phyloP scores from a whole-genome alignment of 2,329 filamentous ascomycete species.

The Fusarium coffeatum region DNA sequence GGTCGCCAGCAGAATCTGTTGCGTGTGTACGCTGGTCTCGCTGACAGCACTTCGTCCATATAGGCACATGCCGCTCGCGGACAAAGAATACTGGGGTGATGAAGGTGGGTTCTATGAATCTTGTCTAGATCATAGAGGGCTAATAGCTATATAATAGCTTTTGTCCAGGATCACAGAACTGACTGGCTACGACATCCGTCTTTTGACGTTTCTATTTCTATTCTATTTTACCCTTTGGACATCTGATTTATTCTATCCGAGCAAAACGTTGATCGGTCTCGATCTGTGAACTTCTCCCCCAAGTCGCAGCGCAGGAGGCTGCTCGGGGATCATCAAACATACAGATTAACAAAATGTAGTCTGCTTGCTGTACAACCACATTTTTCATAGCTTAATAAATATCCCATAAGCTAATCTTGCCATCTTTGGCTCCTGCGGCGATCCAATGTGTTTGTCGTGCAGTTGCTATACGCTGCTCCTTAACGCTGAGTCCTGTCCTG shows the following conservation, averaged over 20 bases:
- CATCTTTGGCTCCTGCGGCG: constrained; percentile 91
- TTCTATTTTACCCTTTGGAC: not conserved
- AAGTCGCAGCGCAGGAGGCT: not conserved
- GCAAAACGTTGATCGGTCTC: not conserved
- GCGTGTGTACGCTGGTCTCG: not conserved
- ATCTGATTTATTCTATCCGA: not conserved
- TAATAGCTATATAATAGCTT: not conserved
- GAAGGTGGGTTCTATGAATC: constrained; percentile 1
- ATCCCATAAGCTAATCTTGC: constrained; percentile 95
- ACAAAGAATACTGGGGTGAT: constrained; percentile 7
- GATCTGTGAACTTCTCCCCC: not conserved
- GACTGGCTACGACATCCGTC: not conserved
- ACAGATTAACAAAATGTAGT: not conserved
- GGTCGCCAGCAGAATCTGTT: not conserved
- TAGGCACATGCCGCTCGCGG: constrained; percentile 31
- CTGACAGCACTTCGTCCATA: constrained; percentile 16
- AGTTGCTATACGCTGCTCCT: constrained; percentile 70
- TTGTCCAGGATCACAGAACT: not conserved
- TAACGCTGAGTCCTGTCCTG: constrained; percentile 57
- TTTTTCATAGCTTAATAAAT: constrained; percentile 71
- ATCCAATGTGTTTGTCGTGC: constrained; percentile 85
- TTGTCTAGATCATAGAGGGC: not conserved
- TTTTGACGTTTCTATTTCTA: not conserved
- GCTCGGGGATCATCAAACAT: not conserved
- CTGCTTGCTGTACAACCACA: not conserved